phyloP scores from a whole-genome alignment of 441 rosid species.

The Populus trichocarpa region DNA sequence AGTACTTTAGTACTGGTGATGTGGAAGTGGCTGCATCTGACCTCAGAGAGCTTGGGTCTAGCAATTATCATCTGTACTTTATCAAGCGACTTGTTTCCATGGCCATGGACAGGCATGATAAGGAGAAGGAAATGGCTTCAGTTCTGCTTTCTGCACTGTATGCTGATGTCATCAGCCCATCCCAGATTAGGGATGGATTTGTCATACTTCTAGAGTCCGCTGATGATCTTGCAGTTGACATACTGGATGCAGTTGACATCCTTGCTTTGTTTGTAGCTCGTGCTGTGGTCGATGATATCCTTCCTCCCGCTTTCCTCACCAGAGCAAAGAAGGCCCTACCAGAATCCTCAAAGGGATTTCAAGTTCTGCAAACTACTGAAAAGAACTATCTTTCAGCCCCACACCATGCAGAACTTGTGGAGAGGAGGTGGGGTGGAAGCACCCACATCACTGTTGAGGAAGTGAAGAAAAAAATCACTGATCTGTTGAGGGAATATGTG shows the following conservation, averaged over 20 bases:
- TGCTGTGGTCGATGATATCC: constrained; percentile 95
- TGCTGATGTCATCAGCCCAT: constrained; percentile 88
- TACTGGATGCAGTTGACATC: constrained; percentile 79
- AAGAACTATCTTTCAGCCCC: constrained; percentile 98
- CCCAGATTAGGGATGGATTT: constrained; percentile 91
- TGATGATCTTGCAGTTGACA: constrained; percentile 94
- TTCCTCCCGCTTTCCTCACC: constrained; percentile 85
- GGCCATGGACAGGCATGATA: constrained; percentile 98
- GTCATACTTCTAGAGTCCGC: constrained; percentile 95
- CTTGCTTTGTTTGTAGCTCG: constrained; percentile 92
- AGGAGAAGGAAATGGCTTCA: constrained; percentile 99
- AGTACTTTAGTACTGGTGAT: constrained; percentile 89
- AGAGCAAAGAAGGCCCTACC: constrained; percentile 79
- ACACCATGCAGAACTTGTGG: constrained; percentile 96
- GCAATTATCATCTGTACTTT: constrained; percentile 86
- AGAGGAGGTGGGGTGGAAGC: constrained; percentile 98
- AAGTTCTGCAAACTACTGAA: constrained; percentile 85
- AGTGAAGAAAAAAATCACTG: constrained; percentile 89
- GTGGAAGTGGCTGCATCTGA: constrained; percentile 89
- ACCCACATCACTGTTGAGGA: constrained; percentile 89
- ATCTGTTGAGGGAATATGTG: constrained; percentile 76
- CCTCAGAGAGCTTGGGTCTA: constrained; percentile 89
- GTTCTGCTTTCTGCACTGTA: constrained; percentile 87
- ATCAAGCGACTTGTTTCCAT: constrained; percentile 92
- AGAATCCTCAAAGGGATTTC: constrained; percentile 82